Percentiles rank a stretch among this genome's conserved stretches.
phyloP scores from a whole-genome alignment of 2,329 filamentous ascomycete species.

The Diaporthe sp. region DNA sequence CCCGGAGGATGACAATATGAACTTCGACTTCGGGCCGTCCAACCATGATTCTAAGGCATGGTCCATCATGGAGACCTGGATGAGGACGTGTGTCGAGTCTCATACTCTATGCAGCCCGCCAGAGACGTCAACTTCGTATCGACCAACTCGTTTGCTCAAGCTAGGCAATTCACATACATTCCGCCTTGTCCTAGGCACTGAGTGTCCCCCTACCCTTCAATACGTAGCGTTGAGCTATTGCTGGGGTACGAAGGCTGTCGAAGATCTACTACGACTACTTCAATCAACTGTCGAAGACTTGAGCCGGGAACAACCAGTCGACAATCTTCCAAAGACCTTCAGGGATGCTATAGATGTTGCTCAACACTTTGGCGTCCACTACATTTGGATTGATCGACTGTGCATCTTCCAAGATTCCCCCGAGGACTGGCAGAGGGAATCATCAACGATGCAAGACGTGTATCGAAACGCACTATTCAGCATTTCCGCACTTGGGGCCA shows the following conservation, averaged over 20 bases:
- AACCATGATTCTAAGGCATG: neutral
- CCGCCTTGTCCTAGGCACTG: neutral
- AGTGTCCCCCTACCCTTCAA: neutral
- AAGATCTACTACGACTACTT: neutral
- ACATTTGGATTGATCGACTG: neutral
- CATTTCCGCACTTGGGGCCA: neutral
- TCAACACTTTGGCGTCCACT: neutral
- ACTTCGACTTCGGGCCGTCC: neutral
- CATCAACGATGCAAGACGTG: neutral
- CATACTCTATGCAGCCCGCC: neutral
- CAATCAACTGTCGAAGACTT: neutral
- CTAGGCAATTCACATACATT: neutral
- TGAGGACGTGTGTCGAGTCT: neutral
- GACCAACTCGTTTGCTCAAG: constrained; percentile 1
- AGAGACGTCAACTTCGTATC: neutral
- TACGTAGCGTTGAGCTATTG: constrained; percentile 5
- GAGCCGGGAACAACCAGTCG: neutral
- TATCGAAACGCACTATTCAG: neutral
- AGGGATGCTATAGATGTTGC: constrained; percentile 5
- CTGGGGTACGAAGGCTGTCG: constrained; percentile 4
- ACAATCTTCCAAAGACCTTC: neutral
- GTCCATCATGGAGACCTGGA: constrained; percentile 1
- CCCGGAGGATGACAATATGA: neutral
- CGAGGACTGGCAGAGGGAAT: neutral
- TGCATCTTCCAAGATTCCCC: neutral